Evolutionary conservation across 306 rosid genomes (phyloP), one percentile per base, ranked within the genome.

Genomic region (Acacia confusa): DNA sequence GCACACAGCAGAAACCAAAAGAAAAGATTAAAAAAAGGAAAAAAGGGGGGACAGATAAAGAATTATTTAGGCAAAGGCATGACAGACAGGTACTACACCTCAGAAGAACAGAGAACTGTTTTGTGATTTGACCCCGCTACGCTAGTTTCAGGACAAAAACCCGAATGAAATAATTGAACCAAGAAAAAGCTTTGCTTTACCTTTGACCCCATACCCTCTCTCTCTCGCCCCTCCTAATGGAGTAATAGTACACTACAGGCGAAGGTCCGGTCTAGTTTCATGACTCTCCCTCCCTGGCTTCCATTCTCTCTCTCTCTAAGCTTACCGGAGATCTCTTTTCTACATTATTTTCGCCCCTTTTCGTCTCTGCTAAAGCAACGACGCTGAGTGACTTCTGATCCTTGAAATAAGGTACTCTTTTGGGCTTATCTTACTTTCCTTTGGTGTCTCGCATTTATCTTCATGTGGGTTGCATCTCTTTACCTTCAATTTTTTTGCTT

Each of bases 341-440:
- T 44, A 65, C 88, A 78, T 68, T 76, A 84, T 75, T 41, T 64
- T 86, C 79, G 69, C 70, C 53, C 83, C 83, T 72, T 86, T 83
- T 45, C 53, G 48, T 25, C 82, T 38, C 87, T 78, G 87, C 87
- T 66, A 88, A 86, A 88, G 88, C 91, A 72, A 86, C 81, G 66
- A 81, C 77, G 78, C 82, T 78, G 63, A 61, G 85, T 48, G 72
- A 68, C 82, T 71, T 83, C 73, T 79, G 88, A 85, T 86, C 88
- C 86, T 87, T 82, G 73, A 73, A 85, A 82, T 77, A 80, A 79
- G 97, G 95, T 91, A 84, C 81, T 79, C 84, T 77, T 82, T 87
- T 85, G 36, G 69, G 77, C 78, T 88, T 85, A 75, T 80, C 87
- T 69, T 60, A 67, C 90, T 88, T 84, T 86, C 82, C 85, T 80